phyloP scores from a whole-genome alignment of 2,329 filamentous ascomycete species.

The Paecilomyces formosus region DNA sequence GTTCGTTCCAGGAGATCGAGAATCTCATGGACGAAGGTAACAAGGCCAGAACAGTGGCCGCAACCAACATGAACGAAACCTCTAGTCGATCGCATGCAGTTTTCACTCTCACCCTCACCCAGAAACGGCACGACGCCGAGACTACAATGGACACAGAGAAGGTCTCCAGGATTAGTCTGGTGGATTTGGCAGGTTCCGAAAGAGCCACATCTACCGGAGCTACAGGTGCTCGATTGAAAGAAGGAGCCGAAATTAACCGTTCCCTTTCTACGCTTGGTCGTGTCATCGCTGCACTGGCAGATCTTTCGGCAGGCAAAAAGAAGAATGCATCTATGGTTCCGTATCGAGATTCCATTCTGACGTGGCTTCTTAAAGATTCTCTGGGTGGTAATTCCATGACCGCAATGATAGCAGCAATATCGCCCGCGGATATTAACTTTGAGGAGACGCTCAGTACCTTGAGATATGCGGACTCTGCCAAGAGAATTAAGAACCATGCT shows the following conservation, averaged over 20 bases:
- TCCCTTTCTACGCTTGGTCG: conserved; percentile 92
- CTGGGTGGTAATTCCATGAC: conserved; percentile 98
- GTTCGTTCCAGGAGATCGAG: conserved; percentile 91
- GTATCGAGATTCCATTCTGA: conserved; percentile 93
- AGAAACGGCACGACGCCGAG: conserved; percentile 83
- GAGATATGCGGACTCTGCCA: conserved; percentile 93
- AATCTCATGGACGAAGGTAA: conserved; percentile 99
- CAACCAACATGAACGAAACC: conserved; percentile 99
- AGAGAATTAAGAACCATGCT: conserved; percentile 99
- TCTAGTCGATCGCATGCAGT: conserved; percentile 97
- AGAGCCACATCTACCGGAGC: conserved; percentile 95
- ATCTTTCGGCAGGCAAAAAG: conserved; percentile 76
- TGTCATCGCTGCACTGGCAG: conserved; percentile 92
- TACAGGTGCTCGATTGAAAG: conserved; percentile 88
- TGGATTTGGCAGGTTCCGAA: conserved; percentile 96
- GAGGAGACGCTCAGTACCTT: conserved; percentile 95
- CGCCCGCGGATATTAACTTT: conserved; percentile 97
- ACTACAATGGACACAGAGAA: conserved; percentile 98
- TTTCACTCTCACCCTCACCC: conserved; percentile 90
- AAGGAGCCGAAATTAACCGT: conserved; percentile 97
- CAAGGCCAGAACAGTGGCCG: conserved; percentile 94
- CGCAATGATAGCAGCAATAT: conserved; percentile 98
- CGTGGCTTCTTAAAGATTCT: conserved; percentile 95
- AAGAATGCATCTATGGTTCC: conserved; percentile 73
- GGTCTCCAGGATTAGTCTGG: conserved; percentile 93